Conservation (phyloP, 2,329 filamentous ascomycete genomes). For the Colletotrichum cordylinicola region DNA sequence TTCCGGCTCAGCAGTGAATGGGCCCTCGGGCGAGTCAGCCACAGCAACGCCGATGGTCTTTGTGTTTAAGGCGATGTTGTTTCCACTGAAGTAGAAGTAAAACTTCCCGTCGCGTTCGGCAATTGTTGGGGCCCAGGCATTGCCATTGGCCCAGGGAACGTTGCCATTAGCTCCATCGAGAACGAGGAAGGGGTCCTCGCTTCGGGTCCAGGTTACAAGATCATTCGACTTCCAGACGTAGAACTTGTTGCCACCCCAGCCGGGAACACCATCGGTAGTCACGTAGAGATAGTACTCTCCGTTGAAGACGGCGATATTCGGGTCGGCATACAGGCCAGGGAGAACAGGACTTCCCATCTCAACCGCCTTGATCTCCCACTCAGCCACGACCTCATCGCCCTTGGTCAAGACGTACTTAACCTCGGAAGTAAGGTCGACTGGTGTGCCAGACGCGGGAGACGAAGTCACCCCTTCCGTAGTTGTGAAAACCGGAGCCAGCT, state of each 20-base stretch:
- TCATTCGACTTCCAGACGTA: constrained; percentile 52
- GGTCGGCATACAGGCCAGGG: constrained; percentile 47
- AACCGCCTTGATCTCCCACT: constrained; percentile 22
- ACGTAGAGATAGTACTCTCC: constrained; percentile 52
- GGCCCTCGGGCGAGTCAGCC: constrained; percentile 60
- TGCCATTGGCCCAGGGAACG: constrained; percentile 69
- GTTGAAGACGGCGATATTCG: constrained; percentile 50
- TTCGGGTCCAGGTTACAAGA: constrained; percentile 46
- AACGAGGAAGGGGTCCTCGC: constrained; percentile 45
- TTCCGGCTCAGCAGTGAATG: constrained; percentile 59
- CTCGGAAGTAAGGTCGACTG: constrained; percentile 19
- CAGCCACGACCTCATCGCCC: not conserved
- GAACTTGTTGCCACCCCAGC: constrained; percentile 53
- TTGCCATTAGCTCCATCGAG: constrained; percentile 53
- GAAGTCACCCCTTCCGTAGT: constrained; percentile 21
- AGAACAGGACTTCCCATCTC: constrained; percentile 39
- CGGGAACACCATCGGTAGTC: constrained; percentile 49
- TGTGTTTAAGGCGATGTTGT: constrained; percentile 55
- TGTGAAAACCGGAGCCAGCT: constrained; percentile 25
- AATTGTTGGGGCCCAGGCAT: constrained; percentile 72
- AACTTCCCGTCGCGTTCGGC: constrained; percentile 64
- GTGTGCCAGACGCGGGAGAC: constrained; percentile 23
- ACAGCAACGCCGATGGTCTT: constrained; percentile 69
- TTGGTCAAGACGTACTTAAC: constrained; percentile 24
- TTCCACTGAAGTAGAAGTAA: constrained; percentile 66